Conservation (phyloP, 176 grass and related monocot species). For the Bromus sterilis region DNA sequence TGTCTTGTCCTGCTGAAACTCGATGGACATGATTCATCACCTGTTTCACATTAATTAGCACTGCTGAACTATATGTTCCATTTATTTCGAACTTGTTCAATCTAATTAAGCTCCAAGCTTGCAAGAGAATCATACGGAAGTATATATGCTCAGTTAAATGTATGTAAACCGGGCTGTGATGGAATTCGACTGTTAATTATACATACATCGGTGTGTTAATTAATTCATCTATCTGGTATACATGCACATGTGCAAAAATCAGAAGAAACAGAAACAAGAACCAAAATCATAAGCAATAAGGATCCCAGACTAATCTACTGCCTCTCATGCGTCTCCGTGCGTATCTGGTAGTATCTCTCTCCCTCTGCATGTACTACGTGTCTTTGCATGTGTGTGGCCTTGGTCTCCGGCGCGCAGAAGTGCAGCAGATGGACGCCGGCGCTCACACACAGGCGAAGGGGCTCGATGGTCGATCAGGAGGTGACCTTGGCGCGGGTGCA, state of each 20-base stretch:
- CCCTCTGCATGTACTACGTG: not conserved
- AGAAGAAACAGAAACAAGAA: not conserved
- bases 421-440: not conserved
- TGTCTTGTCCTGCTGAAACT: not conserved
- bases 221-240: not conserved
- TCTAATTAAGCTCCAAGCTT: not conserved
- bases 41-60: not conserved
- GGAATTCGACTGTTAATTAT: constrained; percentile 18
- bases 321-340: not conserved
- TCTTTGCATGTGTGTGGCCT: not conserved
- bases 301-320: not conserved
- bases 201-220: not conserved
- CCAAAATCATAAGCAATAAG: not conserved
- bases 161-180: not conserved
- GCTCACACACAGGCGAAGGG: not conserved
- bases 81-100: not conserved
- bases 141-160: not conserved
- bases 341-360: too few relatives aligned
- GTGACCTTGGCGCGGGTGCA: constrained; percentile 29
- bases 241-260: constrained; percentile 21
- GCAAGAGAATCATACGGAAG: too few relatives aligned
- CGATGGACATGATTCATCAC: not conserved
- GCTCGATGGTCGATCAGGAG: not conserved
- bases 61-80: too few relatives aligned
- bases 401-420: not conserved